Conservation (phyloP, 2,329 filamentous ascomycete genomes). For the Aureobasidium sp. region DNA sequence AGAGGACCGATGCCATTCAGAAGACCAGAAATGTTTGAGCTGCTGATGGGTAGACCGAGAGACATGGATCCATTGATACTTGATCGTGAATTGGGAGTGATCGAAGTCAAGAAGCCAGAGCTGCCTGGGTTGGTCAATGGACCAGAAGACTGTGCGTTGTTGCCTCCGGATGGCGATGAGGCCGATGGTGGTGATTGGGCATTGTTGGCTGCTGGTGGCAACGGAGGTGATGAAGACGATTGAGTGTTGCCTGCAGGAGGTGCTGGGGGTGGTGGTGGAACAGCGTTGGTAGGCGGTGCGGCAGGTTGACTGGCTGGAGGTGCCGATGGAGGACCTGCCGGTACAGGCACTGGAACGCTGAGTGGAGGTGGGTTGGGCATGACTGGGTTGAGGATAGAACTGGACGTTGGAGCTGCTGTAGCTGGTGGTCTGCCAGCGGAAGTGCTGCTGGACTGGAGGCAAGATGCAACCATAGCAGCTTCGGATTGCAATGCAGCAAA, state of each 20-base stretch:
- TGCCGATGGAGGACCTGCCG: background rate
- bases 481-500: constrained; percentile 10
- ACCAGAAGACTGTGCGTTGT: background rate
- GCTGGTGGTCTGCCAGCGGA: background rate
- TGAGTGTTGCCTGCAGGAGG: background rate
- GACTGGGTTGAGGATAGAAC: constrained; percentile 3
- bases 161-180: background rate
- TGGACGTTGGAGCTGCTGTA: background rate
- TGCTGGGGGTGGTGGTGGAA: background rate
- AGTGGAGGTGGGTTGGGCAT: constrained; percentile 7
- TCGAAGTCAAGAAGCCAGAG: constrained; percentile 7
- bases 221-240: background rate
- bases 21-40: background rate
- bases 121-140: background rate
- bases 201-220: background rate
- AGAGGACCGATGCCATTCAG: background rate
- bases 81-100: background rate
- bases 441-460: background rate
- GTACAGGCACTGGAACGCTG: background rate
- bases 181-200: background rate
- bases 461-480: constrained; percentile 8
- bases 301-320: background rate
- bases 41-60: constrained; percentile 2
- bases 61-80: background rate
- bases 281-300: background rate